Evolutionary conservation across 2,329 filamentous ascomycete species (phyloP), one percentile per base, ranked within the genome.

Genomic region (Tolypocladium pustulatum): DNA sequence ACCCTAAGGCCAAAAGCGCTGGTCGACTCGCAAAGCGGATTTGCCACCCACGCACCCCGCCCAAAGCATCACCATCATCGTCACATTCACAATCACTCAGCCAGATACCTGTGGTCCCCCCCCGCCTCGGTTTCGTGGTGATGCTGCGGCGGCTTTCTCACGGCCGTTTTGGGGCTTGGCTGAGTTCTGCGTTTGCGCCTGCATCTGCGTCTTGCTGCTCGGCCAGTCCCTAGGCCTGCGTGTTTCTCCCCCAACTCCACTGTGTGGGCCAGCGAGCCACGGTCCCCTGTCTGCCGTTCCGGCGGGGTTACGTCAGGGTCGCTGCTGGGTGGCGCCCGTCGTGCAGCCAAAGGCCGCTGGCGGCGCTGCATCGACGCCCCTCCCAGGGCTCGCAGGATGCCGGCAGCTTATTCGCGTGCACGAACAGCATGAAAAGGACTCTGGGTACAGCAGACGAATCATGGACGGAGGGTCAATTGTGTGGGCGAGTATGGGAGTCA

Each of bases 241-340:
- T 58, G 57, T 51, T 55, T 58, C 40, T 55, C n/a, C 32, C 40
- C 36, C 15, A 46, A 54, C 54, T 36, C 57, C 46, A 56, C 57
- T 22, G 6, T n/a, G 54, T 56, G 59, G 55, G 51, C 41, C 54
- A 9, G 20, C 30, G 49, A 40, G 27, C 54, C 17, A 41, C 38
- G 54, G 54, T 55, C 41, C 57, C 54, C 41, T 38, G 49, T 59
- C 51, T 32, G 30, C 51, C 53, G 34, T n/a, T 38, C 51, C 54
- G 34, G 52, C 56, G 40, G 37, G 46, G 55, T 57, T 61, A 61
- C 60, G 60, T 60, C 60, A 61, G 56, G 55, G 57, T 43, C 57
- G 54, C 53, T 32, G 25, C 54, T 38, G 12, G 46, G 49, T 56
- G 27, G 49, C 49, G 27, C 49, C 10, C 49, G 27, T 27, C 12